Base-by-base conservation (phyloP, 441 rosid genomes). In the Adansonia grandidieri region DNA sequence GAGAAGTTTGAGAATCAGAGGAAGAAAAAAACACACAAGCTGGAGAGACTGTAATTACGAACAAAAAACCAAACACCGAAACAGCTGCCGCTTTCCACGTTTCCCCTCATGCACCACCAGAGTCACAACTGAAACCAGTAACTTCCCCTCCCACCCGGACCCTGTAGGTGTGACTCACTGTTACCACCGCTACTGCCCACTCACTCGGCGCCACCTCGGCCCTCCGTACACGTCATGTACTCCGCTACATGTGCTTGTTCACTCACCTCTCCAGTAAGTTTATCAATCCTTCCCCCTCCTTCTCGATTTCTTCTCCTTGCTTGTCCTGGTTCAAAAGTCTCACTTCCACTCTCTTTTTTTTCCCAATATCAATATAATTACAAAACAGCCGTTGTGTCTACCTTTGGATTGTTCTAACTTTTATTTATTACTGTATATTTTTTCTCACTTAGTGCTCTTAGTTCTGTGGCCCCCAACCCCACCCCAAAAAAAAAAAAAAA, bases 261-360 rank as follows among this genome's bases (percentile, higher is more conserved):
- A 11, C 51, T 57, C 66, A 28, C 63, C 19, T 8, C 74, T 51
- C n/a, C 13, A 40, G 66, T 73, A 58, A 57, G 77, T 54, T 17
- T 58, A 73, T 17, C 76, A 37, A 10, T 17, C 24, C 28, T 13
- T 8, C 77, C 20, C 13, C 13, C 9, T 6, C 15, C 17, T 2
- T 64, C 74, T 83, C 77, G 80, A 62, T 80, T 78, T 80, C 78
- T 64, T 80, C 80, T 71, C 67, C 68, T 58, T 54, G 28, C 32
- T 61, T 66, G 75, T 61, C 77, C 40, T 37, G 24, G 67, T 76
- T 74, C 71, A 70, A 62, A 69, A 75, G 45, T 70, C 76, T 80
- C 48, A 45, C 58, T 61, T 76, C 63, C 15, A 61, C 58, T 72
- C 79, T 64, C 57, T 74, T 75, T 63, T 2, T 42, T 76, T 9